Evolutionary conservation across 768 basidiomycete species (phyloP).

Genomic region (Boletellus ananas): DNA sequence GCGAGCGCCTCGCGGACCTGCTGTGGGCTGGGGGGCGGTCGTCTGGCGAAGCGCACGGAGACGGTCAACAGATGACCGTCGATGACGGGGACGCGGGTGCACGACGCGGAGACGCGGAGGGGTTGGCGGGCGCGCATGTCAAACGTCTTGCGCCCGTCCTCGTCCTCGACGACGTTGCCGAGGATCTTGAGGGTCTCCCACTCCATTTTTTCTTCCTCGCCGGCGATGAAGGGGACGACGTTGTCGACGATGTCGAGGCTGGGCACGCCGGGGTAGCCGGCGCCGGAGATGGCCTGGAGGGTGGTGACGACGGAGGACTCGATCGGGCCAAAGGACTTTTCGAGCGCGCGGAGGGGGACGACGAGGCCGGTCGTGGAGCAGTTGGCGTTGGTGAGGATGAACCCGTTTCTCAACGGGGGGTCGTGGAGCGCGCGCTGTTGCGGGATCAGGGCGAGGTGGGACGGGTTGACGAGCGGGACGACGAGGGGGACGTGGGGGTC

Average conservation of each 20-base stretch:
- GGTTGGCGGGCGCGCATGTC: slow-evolving; percentile 82
- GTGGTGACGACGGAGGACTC: slow-evolving; percentile 90
- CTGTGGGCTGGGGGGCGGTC: slow-evolving; percentile 82
- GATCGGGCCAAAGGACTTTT: slow-evolving; percentile 90
- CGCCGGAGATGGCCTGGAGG: slow-evolving; percentile 96
- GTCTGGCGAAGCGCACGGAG: slow-evolving; percentile 74
- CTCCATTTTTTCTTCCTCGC: slow-evolving; percentile 97
- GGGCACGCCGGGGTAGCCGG: slow-evolving; percentile 93
- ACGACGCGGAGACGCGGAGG: slow-evolving; percentile 86
- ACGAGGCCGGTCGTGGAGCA: slow-evolving; percentile 94
- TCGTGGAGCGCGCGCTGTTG: slow-evolving; percentile 73
- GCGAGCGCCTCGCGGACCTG: slow-evolving; percentile 81
- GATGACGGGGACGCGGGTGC: slow-evolving; percentile 93
- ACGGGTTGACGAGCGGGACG: slow-evolving; percentile 92
- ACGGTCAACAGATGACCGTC: slow-evolving; percentile 94
- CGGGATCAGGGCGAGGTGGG: slow-evolving; percentile 77
- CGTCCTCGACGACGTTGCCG: slow-evolving; percentile 65
- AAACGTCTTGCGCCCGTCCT: slow-evolving; percentile 58
- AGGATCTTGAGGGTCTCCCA: slow-evolving; percentile 99
- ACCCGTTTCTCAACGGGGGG: slow-evolving; percentile 74
- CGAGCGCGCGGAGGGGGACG: slow-evolving; percentile 87
- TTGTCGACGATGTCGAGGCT: slow-evolving; percentile 93
- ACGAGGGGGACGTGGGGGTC: slow-evolving; percentile 92
- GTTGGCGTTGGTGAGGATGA: slow-evolving; percentile 98
- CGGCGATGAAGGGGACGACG: slow-evolving; percentile 88